phyloP scores from a whole-genome alignment of 1,284 basidiomycete genomes.

The Singerocomus inundabilis region DNA sequence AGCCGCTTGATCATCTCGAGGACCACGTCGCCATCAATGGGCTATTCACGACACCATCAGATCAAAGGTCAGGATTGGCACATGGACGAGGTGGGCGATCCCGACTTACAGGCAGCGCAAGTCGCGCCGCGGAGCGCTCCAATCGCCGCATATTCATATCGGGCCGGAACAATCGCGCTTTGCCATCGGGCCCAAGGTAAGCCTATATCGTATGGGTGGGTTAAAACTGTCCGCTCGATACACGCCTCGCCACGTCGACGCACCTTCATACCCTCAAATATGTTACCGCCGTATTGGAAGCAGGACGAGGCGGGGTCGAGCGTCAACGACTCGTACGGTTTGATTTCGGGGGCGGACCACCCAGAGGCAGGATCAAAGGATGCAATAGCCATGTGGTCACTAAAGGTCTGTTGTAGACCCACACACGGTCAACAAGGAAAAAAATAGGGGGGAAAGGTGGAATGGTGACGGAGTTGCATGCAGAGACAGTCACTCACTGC shows the following conservation, averaged over 20 bases:
- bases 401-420: constrained; percentile 38
- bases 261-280: constrained; percentile 91
- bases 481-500: constrained; percentile 33
- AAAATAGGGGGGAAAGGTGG: no score
- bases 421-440: neutral
- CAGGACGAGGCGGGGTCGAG: constrained; percentile 76
- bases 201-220: constrained; percentile 45
- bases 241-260: neutral
- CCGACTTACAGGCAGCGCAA: constrained; percentile 62
- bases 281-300: constrained; percentile 73
- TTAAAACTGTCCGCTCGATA: neutral
- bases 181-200: constrained; percentile 66
- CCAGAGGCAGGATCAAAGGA: constrained; percentile 64
- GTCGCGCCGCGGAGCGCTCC: constrained; percentile 54
- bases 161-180: constrained; percentile 73
- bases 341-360: constrained; percentile 81
- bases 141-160: constrained; percentile 81
- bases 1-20: constrained; percentile 70
- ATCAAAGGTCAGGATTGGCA: no score
- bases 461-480: no score
- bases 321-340: constrained; percentile 68
- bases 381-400: constrained; percentile 81
- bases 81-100: no score
- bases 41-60: no score
- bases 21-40: constrained; percentile 62